Evolutionary conservation across 441 rosid species (phyloP), one percentile per base, ranked within the genome.

Genomic region (Adansonia grandidieri): DNA sequence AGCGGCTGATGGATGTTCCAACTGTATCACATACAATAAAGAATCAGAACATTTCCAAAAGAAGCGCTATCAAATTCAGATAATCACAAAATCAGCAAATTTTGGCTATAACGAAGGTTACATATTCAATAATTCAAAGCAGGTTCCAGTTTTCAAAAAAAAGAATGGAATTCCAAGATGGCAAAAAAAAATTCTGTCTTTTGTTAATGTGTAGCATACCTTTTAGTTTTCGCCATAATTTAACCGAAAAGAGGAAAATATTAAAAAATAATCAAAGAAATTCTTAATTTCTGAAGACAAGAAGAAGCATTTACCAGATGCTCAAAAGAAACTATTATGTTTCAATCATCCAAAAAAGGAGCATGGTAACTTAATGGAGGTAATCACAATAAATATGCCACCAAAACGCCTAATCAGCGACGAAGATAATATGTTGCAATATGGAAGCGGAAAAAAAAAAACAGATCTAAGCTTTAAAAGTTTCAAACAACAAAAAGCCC

Each of bases 401-500:
- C 22, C n/a, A 54, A 28, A n/a, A 32, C 48, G 15, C 58, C 10
- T 28, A 71, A 32, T n/a, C 42, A n/a, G 57, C 56, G 71, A n/a
- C 45, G 15, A 17, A 10, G 28, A 32, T 5, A 11, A 8, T 54
- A 37, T 6, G 63, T 37, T 4, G 14, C 47, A 53, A 9, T 32
- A 56, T 4, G 20, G 42, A 65, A 40, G 19, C 20, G 5, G 58
- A 24, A 51, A 3, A 5, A 9, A 54, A 47, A 9, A 17, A 70
- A 76, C 77, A 80, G 87, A 85, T 85, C 84, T 80, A 81, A 73
- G n/a, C 66, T 32, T 20, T 10, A 71, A 37, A 53, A 8, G 5
- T 61, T 75, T 74, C n/a, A 24, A 79, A 79, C 40, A 9, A n/a
- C 48, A 80, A 14, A 73, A 65, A 51, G 17, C 13, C 32, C 62